A percentile compares a stretch with the other conserved stretches of the same genome.
phyloP scores from a whole-genome alignment of 305 asterid species.

The Fraxinus velutina region DNA sequence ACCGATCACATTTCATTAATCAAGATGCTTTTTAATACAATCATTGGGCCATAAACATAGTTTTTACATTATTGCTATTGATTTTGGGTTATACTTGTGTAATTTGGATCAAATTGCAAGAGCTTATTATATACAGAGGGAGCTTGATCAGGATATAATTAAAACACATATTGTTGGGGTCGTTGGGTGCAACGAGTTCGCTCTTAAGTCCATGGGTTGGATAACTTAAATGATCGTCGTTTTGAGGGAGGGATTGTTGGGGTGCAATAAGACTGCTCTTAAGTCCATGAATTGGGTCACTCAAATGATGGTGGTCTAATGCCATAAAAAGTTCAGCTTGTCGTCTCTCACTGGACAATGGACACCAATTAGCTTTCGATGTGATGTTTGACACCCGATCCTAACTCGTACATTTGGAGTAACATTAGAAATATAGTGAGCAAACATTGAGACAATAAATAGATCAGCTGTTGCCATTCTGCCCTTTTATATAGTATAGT shows the following conservation, averaged over 20 bases:
- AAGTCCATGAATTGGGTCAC: not conserved
- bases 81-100: not conserved
- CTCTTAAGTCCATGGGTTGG: not conserved
- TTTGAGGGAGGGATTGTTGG: not conserved
- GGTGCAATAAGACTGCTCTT: not conserved
- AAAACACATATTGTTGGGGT: not conserved
- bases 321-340: not conserved
- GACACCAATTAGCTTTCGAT: not conserved
- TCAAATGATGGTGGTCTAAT: not conserved
- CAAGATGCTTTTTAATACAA: not conserved
- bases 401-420: not conserved
- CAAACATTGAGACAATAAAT: not conserved
- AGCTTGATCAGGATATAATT: not conserved
- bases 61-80: not conserved
- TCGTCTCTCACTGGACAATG: not conserved
- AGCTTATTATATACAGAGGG: not conserved
- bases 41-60: not conserved
- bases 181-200: not conserved
- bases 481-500: not conserved
- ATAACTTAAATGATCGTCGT: not conserved
- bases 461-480: not conserved
- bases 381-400: not conserved
- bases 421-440: not conserved
- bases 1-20: not conserved
- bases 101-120: not conserved